Percentiles rank a stretch among this genome's conserved stretches.
These are phyloP conservation scores for Solanum appendiculatum DNA, from an alignment of 257 asterid species.

Conservation along the genomic window DNA sequence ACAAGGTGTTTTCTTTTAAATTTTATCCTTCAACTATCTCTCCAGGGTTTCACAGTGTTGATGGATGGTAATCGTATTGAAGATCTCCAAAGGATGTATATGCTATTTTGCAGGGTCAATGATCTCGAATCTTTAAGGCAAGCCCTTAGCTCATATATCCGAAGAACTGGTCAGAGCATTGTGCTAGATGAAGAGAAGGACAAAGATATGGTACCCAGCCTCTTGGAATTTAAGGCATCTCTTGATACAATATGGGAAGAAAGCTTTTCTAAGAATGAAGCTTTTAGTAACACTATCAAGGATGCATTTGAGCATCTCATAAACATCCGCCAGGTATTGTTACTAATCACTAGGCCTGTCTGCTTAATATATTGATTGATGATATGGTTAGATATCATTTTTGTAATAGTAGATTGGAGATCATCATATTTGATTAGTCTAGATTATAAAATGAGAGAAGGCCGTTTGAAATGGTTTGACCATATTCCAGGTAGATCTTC, in stretches of 20 bases:
- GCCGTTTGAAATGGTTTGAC: not conserved
- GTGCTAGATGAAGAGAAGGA: constrained; percentile 98
- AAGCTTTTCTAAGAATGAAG: constrained; percentile 75
- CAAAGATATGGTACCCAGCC: constrained; percentile 87
- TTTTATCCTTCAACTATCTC: constrained; percentile 66
- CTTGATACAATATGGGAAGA: constrained; percentile 92
- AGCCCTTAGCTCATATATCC: constrained; percentile 74
- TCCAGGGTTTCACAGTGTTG: constrained; percentile 71
- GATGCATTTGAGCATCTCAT: constrained; percentile 96
- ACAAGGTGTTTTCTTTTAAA: not conserved
- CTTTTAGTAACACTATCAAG: constrained; percentile 86
- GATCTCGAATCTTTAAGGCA: constrained; percentile 77
- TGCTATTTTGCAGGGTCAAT: constrained; percentile 62
- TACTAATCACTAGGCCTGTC: not conserved
- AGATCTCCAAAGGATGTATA: constrained; percentile 85
- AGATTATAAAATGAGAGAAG: not conserved
- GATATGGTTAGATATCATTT: not conserved
- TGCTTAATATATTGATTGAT: not conserved
- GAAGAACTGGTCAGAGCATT: constrained; percentile 80
- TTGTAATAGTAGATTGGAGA: not conserved
- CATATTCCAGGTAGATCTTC: not conserved
- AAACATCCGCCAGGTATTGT: constrained; percentile 84
- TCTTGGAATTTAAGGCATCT: constrained; percentile 79
- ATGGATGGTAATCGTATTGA: constrained; percentile 89
- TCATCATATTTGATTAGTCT: not conserved